Conservation (phyloP, 306 rosid genomes). For the Sicyos baderoa region DNA sequence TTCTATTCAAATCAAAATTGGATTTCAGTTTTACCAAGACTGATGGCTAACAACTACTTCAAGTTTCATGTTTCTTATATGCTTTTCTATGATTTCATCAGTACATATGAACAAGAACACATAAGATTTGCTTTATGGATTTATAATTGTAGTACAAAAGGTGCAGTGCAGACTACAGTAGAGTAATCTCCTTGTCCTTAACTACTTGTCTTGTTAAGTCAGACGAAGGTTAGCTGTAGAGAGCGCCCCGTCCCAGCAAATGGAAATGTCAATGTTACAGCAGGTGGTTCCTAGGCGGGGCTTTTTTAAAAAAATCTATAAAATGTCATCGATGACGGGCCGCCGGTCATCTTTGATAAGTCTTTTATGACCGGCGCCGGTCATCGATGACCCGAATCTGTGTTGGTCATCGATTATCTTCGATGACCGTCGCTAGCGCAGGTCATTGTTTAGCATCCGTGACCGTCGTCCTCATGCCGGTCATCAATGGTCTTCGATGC, state of each 20-base stretch:
- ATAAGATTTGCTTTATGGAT: not conserved
- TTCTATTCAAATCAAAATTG: not conserved
- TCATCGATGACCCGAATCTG: too few species aligned
- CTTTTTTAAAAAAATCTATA: too few species aligned
- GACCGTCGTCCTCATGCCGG: too few species aligned
- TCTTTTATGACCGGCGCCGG: too few species aligned
- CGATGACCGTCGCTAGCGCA: too few species aligned
- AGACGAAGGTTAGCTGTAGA: conserved; percentile 89
- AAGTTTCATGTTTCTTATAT: conserved; percentile 35
- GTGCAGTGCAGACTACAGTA: too few species aligned
- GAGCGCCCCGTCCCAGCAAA: conserved; percentile 74
- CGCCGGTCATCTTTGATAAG: too few species aligned
- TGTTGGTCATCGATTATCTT: too few species aligned
- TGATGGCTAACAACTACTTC: conserved; percentile 88
- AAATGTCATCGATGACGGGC: too few species aligned
- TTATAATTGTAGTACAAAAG: not conserved
- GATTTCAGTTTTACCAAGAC: conserved; percentile 41
- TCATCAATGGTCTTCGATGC: too few species aligned
- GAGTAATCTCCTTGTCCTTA: conserved; percentile 18
- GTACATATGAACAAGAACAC: conserved; percentile 11
- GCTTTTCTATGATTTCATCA: not conserved
- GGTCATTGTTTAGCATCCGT: too few species aligned
- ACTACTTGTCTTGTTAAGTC: conserved; percentile 32
- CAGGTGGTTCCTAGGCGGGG: conserved; percentile 86
- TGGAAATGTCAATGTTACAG: conserved; percentile 93